phyloP scores from a whole-genome alignment of 2,329 filamentous ascomycete species.

The Hypoxylon rubiginosum region DNA sequence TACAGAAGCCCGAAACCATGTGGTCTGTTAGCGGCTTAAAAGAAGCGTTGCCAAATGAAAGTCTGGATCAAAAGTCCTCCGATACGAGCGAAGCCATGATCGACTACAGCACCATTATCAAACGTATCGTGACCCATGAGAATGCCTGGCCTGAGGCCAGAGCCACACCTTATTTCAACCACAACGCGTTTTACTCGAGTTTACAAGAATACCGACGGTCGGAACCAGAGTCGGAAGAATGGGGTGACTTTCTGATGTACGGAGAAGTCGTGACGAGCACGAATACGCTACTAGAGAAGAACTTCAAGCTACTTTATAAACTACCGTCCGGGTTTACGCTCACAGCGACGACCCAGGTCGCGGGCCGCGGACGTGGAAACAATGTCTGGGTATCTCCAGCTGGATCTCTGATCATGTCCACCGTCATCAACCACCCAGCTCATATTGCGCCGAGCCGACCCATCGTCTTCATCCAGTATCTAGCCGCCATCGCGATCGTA shows the following conservation, averaged over 20 bases:
- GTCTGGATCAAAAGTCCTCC: conserved; percentile 41
- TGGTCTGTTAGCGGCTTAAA: conserved; percentile 70
- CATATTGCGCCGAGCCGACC: conserved; percentile 79
- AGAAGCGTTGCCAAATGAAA: conserved; percentile 63
- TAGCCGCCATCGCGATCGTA: conserved; percentile 88
- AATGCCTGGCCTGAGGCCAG: conserved; percentile 74
- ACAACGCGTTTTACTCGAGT: conserved; percentile 81
- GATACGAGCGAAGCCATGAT: conserved; percentile 68
- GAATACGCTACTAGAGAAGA: conserved; percentile 93
- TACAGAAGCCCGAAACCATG: conserved; percentile 75
- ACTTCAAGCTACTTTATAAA: conserved; percentile 79
- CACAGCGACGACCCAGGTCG: conserved; percentile 88
- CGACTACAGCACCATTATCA: conserved; percentile 81
- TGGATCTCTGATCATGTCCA: conserved; percentile 89
- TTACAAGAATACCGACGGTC: conserved; percentile 75
- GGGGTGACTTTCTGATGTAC: conserved; percentile 85
- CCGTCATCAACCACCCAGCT: conserved; percentile 85
- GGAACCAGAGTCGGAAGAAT: conserved; percentile 70
- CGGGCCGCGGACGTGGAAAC: conserved; percentile 86
- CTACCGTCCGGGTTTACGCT: conserved; percentile 90
- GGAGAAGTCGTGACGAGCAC: conserved; percentile 95
- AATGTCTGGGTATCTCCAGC: conserved; percentile 97
- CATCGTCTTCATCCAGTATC: conserved; percentile 93
- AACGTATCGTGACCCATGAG: conserved; percentile 81
- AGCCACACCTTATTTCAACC: conserved; percentile 88